Percentiles rank a stretch among this genome's conserved stretches.
Evolutionary conservation across 352 stramenopile species (phyloP).

Genomic region (Globisporangium camurandrum): DNA sequence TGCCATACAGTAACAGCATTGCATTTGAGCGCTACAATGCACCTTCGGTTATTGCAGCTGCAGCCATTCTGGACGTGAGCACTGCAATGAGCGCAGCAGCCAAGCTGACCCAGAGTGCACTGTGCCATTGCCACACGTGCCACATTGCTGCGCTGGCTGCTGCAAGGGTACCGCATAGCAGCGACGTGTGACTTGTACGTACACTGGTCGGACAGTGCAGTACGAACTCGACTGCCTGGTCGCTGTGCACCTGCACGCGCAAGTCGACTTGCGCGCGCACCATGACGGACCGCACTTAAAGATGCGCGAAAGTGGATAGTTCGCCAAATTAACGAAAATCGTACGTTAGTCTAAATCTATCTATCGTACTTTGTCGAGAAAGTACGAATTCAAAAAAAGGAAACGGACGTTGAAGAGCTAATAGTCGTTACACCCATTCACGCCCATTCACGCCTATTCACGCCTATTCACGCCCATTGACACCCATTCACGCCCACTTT

Average conservation of each 20-base stretch:
- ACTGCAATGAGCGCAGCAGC: constrained; percentile 1
- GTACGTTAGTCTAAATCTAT: neutral
- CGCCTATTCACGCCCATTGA: neutral
- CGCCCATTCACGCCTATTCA: neutral
- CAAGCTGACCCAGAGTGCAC: neutral
- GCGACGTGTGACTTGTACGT: neutral
- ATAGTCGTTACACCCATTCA: neutral
- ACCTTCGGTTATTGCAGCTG: constrained; percentile 8
- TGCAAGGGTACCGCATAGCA: neutral
- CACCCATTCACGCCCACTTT: neutral
- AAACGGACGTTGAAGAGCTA: neutral
- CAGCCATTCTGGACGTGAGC: constrained; percentile 1
- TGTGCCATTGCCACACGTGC: constrained; percentile 11
- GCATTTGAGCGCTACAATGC: no score
- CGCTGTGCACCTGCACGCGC: constrained; percentile 35
- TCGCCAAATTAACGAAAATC: no score
- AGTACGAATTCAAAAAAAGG: neutral
- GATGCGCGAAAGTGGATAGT: no score
- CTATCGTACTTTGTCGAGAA: neutral
- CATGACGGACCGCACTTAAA: no score
- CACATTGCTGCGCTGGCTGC: constrained; percentile 7
- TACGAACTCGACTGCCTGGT: constrained; percentile 47
- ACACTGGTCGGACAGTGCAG: constrained; percentile 14
- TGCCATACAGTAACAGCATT: neutral
- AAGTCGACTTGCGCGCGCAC: constrained; percentile 40